A percentile compares a stretch with the other conserved stretches of the same genome.
Conservation (phyloP, 371 early-diverging fungal genomes). For the Mucor saturninus region DNA sequence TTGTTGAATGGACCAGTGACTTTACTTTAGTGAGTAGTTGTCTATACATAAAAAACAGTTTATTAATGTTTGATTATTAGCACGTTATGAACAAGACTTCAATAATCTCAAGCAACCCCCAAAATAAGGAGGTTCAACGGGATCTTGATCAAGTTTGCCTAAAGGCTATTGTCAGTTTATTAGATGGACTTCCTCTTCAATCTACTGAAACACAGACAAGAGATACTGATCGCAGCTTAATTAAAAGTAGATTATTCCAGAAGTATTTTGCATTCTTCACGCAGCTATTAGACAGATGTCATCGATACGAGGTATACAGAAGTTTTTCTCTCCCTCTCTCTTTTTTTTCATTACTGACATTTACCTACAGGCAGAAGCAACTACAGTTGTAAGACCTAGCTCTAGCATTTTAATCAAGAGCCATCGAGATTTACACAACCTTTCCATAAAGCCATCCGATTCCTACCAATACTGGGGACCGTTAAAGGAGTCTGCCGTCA, state of each 20-base stretch:
- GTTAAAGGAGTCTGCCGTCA: conserved; percentile 81
- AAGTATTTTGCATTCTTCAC: conserved; percentile 87
- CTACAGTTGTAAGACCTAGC: conserved; percentile 2
- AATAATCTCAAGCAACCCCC: conserved; percentile 1
- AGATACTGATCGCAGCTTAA: conserved; percentile 62
- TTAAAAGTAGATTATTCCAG: conserved; percentile 77
- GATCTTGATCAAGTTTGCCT: conserved; percentile 84
- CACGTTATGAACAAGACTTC: conserved; percentile 16
- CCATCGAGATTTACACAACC: conserved; percentile 44
- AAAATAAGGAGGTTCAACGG: conserved; percentile 66
- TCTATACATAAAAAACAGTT: not conserved
- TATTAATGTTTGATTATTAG: conserved; percentile 5
- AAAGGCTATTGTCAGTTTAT: conserved; percentile 77
- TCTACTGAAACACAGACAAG: conserved; percentile 58
- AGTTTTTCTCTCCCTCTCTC: not conserved
- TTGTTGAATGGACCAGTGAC: conserved; percentile 87
- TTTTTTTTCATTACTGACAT: not conserved
- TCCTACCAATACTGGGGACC: conserved; percentile 61
- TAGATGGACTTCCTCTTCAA: conserved; percentile 82
- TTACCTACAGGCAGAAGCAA: conserved; percentile 20
- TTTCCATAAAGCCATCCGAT: conserved; percentile 22
- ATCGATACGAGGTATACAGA: conserved; percentile 52
- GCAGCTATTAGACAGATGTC: conserved; percentile 82
- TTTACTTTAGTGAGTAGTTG: conserved; percentile 50
- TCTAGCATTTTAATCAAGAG: conserved; percentile 30